Evolutionary conservation across 495 filamentous ascomycete genomes (phyloP), one percentile per base, ranked within the genome.

Genomic region (Aspergillus egyptiacus): DNA sequence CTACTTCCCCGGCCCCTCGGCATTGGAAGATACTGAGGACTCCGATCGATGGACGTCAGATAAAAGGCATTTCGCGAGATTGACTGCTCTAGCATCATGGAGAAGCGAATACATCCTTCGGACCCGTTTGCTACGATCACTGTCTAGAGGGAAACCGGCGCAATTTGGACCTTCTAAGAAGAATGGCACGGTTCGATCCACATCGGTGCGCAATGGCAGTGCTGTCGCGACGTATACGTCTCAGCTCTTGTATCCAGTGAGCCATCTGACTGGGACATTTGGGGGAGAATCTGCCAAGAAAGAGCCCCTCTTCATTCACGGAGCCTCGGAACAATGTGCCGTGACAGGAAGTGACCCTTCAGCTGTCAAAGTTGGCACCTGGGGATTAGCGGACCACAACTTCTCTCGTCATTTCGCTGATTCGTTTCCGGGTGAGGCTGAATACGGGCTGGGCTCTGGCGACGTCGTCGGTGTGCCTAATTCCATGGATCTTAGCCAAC

Each of bases 31-130:
- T 43, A 57, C 48, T 25, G 44, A 69, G 58, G 19, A 68, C 63
- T 46, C 61, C 50, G 79, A 85, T 24, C 65, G 60, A 19, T 57
- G 83, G 19, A 75, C 79, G 34, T 75, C 76, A 6, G 84, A 91
- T 56, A 79, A 77, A 54, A 83, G 88, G 14, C 73, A 77, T 48
- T 96, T 96, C 57, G 78, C 88, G 6, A 77, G 89, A 42, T 73
- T 96, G 31, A 91, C 86, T 23, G 75, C 81, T 10, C 69, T 87
- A 34, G 84, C 87, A 15, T 90, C 90, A 1, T 96, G 91, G 91
- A 80, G 89, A 24, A 94, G 87, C 62, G 91, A 96, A 61, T 96
- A 95, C 60, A 85, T 95, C 32, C 63, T 93, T 23, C 76, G 91
- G 19, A 96, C 89, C n/a, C 79, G 85, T 35, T 73, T 95, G 49